These are phyloP conservation scores for Dactylellina cionopaga DNA, from an alignment of 2,329 filamentous ascomycete species.

Conservation along the genomic window DNA sequence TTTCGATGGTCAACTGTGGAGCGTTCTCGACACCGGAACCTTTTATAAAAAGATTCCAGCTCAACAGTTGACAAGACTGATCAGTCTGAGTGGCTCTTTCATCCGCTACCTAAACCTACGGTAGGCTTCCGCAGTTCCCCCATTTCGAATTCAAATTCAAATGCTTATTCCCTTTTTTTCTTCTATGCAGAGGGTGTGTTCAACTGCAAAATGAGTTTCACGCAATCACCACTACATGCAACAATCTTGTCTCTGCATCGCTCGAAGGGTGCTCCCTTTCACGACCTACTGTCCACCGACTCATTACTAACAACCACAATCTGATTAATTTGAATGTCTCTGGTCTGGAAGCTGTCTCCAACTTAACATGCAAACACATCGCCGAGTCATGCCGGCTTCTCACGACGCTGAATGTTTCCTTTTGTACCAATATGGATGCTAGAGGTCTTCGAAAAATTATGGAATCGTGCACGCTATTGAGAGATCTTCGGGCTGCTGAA, in stretches of 20 bases:
- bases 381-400: constrained; percentile 81
- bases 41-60: constrained; percentile 90
- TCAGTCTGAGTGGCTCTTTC: constrained; percentile 85
- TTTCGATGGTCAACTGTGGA: constrained; percentile 95
- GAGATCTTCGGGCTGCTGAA: constrained; percentile 83
- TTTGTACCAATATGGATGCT: constrained; percentile 88
- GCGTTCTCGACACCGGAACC: constrained; percentile 80
- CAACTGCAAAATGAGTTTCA: constrained; percentile 87
- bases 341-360: constrained; percentile 80
- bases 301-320: constrained; percentile 77
- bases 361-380: constrained; percentile 86
- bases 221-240: constrained; percentile 82
- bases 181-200: constrained; percentile 73
- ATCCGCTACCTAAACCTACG: constrained; percentile 88
- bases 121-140: constrained; percentile 41
- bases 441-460: constrained; percentile 78
- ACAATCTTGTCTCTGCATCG: constrained; percentile 85
- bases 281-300: constrained; percentile 77
- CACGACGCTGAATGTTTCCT: constrained; percentile 88
- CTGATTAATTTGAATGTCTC: constrained; percentile 88
- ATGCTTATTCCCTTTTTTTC: constrained; percentile 1
- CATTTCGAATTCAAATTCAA: neutral
- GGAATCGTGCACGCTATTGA: constrained; percentile 75
- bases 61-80: constrained; percentile 83
- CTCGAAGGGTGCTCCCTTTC: constrained; percentile 88